phyloP scores from a whole-genome alignment of 2,329 filamentous ascomycete species.

The Colletotrichum spinosum region DNA sequence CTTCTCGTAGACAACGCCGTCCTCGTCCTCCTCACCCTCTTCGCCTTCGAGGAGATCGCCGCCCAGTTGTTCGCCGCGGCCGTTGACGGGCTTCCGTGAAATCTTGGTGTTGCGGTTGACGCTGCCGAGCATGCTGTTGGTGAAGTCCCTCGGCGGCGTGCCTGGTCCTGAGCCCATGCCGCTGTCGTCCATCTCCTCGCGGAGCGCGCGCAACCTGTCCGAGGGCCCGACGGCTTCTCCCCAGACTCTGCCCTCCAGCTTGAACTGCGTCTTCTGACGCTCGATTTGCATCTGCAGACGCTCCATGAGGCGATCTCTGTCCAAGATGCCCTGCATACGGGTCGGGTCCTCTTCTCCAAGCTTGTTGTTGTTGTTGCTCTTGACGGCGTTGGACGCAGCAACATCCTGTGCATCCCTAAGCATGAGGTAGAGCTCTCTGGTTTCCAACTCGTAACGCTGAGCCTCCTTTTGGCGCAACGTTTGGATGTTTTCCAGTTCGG shows the following conservation, averaged over 20 bases:
- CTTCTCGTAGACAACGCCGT: constrained; percentile 79
- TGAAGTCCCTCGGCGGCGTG: constrained; percentile 72
- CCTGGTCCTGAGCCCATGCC: constrained; percentile 59
- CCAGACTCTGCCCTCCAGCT: constrained; percentile 94
- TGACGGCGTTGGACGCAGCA: constrained; percentile 83
- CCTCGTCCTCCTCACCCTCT: constrained; percentile 64
- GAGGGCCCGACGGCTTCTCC: constrained; percentile 85
- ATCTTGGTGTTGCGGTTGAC: constrained; percentile 72
- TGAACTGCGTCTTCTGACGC: constrained; percentile 96
- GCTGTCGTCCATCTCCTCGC: constrained; percentile 90
- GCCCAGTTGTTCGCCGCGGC: constrained; percentile 54
- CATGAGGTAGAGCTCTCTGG: constrained; percentile 97
- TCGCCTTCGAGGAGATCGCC: constrained; percentile 53
- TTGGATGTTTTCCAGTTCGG: constrained; percentile 88
- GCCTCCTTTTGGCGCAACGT: constrained; percentile 88
- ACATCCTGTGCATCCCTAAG: constrained; percentile 97
- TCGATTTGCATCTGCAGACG: constrained; percentile 95
- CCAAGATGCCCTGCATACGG: constrained; percentile 91
- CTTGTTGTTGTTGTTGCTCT: constrained; percentile 60
- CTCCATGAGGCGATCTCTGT: constrained; percentile 92
- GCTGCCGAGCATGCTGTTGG: constrained; percentile 79
- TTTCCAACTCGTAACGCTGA: constrained; percentile 95
- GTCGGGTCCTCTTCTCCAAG: constrained; percentile 74
- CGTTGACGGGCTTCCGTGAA: constrained; percentile 64
- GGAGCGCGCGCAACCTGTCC: constrained; percentile 89